Evolutionary conservation across 2,329 filamentous ascomycete species (phyloP).

Genomic region (Elsinoe australis): DNA sequence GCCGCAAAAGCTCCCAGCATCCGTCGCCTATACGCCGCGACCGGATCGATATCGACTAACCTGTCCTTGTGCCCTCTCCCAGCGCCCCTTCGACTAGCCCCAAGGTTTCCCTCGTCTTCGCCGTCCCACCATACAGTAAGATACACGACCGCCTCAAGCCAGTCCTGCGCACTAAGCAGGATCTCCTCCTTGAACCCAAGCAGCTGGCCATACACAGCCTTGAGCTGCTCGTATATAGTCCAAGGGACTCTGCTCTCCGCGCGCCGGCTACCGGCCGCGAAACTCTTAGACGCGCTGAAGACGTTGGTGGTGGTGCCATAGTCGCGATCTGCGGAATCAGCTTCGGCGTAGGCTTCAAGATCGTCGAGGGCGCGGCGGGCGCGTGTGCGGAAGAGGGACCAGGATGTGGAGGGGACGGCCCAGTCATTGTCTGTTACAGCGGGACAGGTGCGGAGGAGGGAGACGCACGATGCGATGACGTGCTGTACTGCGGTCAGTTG

Average conservation of each 20-base stretch:
- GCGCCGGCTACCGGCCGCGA: constrained; percentile 59
- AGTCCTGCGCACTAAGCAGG: constrained; percentile 71
- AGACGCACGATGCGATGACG: constrained; percentile 60
- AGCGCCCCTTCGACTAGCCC: constrained; percentile 38
- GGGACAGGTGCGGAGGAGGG: constrained; percentile 67
- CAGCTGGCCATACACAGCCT: constrained; percentile 71
- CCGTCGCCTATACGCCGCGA: constrained; percentile 65
- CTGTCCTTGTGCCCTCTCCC: constrained; percentile 35
- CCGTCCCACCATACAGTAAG: constrained; percentile 92
- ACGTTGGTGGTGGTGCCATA: constrained; percentile 31
- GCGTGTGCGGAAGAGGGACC: constrained; percentile 74
- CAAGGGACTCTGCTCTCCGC: constrained; percentile 83
- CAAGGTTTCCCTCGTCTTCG: constrained; percentile 49
- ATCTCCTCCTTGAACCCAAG: constrained; percentile 70
- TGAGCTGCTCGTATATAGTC: constrained; percentile 79
- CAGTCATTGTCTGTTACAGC: constrained; percentile 60
- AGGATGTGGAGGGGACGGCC: constrained; percentile 74
- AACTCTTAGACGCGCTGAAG: constrained; percentile 42
- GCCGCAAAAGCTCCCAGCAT: constrained; percentile 61
- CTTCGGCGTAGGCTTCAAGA: constrained; percentile 72
- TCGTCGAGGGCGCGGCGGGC: constrained; percentile 61
- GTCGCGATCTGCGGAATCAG: constrained; percentile 47
- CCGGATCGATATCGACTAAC: constrained; percentile 45
- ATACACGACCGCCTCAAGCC: constrained; percentile 80
- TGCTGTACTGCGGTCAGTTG: constrained; percentile 72